Evolutionary conservation across 805 yeast genomes (phyloP).

Genomic region (Candida fluviatilis): DNA sequence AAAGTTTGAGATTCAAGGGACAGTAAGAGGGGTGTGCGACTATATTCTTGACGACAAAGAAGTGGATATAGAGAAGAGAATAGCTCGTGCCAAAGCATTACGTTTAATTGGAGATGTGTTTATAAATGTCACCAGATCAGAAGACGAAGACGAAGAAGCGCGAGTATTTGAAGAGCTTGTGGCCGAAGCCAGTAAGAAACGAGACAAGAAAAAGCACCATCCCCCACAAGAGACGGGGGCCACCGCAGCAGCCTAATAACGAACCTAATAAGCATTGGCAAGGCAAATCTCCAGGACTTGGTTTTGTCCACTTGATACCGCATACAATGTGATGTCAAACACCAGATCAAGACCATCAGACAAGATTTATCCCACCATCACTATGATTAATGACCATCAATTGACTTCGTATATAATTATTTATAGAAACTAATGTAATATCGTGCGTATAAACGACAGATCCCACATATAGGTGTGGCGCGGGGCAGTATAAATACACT

Average conservation of each 20-base stretch:
- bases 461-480: neutral
- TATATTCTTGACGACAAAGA: slow-evolving; percentile 55
- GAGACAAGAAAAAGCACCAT: slow-evolving; percentile 28
- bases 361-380: neutral
- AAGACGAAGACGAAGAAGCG: slow-evolving; percentile 71
- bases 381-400: neutral
- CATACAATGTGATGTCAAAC: no score
- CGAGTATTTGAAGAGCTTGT: slow-evolving; percentile 72
- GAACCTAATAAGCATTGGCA: no score
- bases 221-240: neutral
- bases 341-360: no score
- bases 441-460: neutral
- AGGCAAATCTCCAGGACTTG: no score
- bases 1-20: slow-evolving; percentile 70
- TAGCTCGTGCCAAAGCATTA: slow-evolving; percentile 62
- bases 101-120: slow-evolving; percentile 62
- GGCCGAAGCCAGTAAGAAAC: slow-evolving; percentile 42
- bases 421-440: neutral
- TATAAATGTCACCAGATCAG: slow-evolving; percentile 52
- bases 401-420: neutral
- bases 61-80: slow-evolving; percentile 41
- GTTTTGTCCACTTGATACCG: no score
- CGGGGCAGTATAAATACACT: neutral
- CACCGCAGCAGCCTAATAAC: neutral
- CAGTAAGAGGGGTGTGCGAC: slow-evolving; percentile 69